Percentiles rank a stretch among this genome's conserved stretches.
phyloP scores from a whole-genome alignment of 805 yeast genomes.

The Kodamaea neixiangensis region DNA sequence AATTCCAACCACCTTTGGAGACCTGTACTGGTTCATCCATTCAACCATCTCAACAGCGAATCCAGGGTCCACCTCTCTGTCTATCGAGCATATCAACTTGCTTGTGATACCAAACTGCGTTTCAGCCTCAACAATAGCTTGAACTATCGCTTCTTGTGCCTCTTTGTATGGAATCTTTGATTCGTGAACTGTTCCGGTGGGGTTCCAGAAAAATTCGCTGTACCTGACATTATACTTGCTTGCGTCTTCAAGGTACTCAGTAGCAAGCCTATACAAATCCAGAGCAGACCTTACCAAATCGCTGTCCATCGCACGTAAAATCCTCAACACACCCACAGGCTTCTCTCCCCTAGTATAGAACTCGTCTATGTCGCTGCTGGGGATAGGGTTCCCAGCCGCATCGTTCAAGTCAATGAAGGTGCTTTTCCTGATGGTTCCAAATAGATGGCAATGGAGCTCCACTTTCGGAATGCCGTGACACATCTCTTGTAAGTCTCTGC shows the following conservation, averaged over 20 bases:
- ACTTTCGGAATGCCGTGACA: conserved; percentile 30
- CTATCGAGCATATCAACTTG: conserved; percentile 28
- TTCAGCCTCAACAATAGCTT: conserved; percentile 25
- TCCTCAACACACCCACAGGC: conserved; percentile 31
- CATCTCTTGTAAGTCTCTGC: conserved; percentile 7
- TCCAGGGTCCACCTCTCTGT: conserved; percentile 26
- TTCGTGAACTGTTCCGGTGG: conserved; percentile 28
- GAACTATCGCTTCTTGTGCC: conserved; percentile 26
- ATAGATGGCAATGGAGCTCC: conserved; percentile 32
- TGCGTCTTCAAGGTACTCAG: conserved; percentile 25
- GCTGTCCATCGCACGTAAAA: conserved; percentile 27
- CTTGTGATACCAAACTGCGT: conserved; percentile 19
- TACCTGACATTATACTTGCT: conserved; percentile 24
- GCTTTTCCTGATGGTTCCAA: conserved; percentile 26
- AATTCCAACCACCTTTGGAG: conserved; percentile 25
- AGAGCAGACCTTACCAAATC: conserved; percentile 20
- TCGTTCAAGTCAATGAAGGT: conserved; percentile 24
- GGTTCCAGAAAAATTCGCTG: conserved; percentile 33
- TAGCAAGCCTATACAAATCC: conserved; percentile 26
- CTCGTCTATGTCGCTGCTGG: conserved; percentile 22
- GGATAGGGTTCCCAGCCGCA: conserved; percentile 13
- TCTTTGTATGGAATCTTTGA: conserved; percentile 25
- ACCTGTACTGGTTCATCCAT: conserved; percentile 25
- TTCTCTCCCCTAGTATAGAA: conserved; percentile 31
- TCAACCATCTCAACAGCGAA: conserved; percentile 26